phyloP scores from a whole-genome alignment of 2,329 filamentous ascomycete species.

The Hymenoscyphus scutula region DNA sequence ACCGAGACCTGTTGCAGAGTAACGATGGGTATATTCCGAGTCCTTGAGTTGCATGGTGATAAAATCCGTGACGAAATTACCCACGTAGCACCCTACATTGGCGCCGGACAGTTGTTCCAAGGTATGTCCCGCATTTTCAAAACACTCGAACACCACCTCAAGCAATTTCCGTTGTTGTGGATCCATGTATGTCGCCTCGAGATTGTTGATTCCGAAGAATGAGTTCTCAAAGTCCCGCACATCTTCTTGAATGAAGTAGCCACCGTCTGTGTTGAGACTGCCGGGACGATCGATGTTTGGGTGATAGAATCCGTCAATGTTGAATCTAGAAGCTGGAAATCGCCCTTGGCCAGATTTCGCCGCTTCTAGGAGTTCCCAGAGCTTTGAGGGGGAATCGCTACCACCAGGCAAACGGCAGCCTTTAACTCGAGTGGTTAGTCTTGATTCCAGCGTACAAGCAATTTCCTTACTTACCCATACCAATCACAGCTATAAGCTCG shows the following conservation, averaged over 20 bases:
- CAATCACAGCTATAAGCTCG: constrained; percentile 37
- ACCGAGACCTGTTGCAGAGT: constrained; percentile 21
- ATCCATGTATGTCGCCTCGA: constrained; percentile 27
- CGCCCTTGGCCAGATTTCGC: constrained; percentile 28
- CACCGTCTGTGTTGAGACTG: constrained; percentile 18
- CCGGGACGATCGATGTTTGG: constrained; percentile 15
- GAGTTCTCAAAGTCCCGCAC: constrained; percentile 20
- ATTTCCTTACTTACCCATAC: constrained; percentile 33
- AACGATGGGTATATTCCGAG: constrained; percentile 29
- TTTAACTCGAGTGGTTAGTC: not conserved
- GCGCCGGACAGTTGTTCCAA: constrained; percentile 25
- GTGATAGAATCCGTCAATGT: constrained; percentile 20
- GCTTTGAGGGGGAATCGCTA: constrained; percentile 13
- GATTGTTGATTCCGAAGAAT: constrained; percentile 24
- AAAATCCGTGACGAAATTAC: constrained; percentile 22
- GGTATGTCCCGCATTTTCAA: constrained; percentile 29
- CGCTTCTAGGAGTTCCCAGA: constrained; percentile 23
- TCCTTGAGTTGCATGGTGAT: constrained; percentile 17
- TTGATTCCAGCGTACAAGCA: not conserved
- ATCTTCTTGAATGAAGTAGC: constrained; percentile 13
- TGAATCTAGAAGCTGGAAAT: constrained; percentile 20
- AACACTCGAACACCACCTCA: constrained; percentile 31
- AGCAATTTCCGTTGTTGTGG: constrained; percentile 32
- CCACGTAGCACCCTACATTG: constrained; percentile 25
- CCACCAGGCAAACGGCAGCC: constrained; percentile 19